phyloP scores from a whole-genome alignment of 495 filamentous ascomycete species.

The Terfezia boudieri region DNA sequence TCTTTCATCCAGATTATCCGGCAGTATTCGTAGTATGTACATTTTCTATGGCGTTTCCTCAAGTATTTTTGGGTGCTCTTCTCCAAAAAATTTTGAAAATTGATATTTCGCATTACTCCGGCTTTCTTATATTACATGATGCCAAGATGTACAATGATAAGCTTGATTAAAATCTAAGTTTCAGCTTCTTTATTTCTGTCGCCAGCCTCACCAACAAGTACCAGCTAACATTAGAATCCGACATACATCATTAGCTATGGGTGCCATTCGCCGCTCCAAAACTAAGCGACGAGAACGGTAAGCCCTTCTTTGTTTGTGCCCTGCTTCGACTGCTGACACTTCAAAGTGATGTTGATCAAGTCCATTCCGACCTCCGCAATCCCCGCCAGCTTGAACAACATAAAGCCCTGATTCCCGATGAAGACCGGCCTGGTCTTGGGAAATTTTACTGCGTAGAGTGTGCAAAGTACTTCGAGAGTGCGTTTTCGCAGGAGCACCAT shows the following conservation, averaged over 20 bases:
- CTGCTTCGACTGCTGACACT: background rate
- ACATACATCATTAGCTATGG: slow-evolving; percentile 23
- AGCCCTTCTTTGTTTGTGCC: background rate
- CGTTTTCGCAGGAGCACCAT: slow-evolving; percentile 52
- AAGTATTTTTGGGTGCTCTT: no score
- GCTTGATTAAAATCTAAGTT: no score
- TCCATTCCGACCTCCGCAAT: slow-evolving; percentile 53
- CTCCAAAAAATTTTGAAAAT: no score
- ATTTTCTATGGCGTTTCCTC: no score
- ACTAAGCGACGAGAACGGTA: slow-evolving; percentile 39
- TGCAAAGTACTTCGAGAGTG: slow-evolving; percentile 85
- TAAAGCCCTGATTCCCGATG: slow-evolving; percentile 54
- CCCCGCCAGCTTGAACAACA: slow-evolving; percentile 55
- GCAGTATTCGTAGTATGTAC: no score
- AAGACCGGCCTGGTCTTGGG: slow-evolving; percentile 72
- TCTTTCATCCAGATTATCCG: no score
- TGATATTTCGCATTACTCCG: no score
- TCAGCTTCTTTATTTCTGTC: no score
- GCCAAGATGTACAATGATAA: no score
- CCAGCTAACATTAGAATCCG: no score
- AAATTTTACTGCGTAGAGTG: slow-evolving; percentile 79
- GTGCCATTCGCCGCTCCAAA: slow-evolving; percentile 32
- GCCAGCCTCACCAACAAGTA: no score
- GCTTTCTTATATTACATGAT: no score
- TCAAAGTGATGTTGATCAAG: slow-evolving; percentile 64